These are phyloP conservation scores for Simplicillium aogashimaense DNA, from an alignment of 2,329 filamentous ascomycete species.

Conservation along the genomic window DNA sequence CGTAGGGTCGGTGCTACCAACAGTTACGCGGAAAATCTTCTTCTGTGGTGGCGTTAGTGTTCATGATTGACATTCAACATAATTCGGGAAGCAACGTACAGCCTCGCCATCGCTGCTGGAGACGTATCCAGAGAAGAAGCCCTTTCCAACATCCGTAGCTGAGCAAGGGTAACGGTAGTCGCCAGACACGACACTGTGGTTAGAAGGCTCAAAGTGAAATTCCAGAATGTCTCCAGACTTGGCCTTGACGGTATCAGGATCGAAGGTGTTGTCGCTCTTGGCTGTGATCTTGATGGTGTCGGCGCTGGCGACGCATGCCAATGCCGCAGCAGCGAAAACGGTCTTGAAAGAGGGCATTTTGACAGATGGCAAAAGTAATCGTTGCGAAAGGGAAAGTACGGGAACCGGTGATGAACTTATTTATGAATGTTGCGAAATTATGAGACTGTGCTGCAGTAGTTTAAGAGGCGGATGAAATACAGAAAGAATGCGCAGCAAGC, in stretches of 20 bases:
- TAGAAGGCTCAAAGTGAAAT: constrained; percentile 24
- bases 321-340: constrained; percentile 12
- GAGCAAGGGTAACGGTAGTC: constrained; percentile 24
- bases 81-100: constrained; percentile 13
- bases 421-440: no score
- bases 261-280: constrained; percentile 20
- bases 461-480: no score
- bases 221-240: constrained; percentile 23
- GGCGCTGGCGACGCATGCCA: constrained; percentile 16
- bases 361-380: no score
- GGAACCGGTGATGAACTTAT: no score
- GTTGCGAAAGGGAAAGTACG: no score
- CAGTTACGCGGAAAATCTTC: constrained; percentile 22
- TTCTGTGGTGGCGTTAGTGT: constrained; percentile 12
- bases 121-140: constrained; percentile 28
- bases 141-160: constrained; percentile 18
- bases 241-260: constrained; percentile 20
- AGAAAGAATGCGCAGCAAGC: no score
- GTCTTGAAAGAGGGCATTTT: constrained; percentile 19
- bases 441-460: no score
- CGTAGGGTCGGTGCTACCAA: constrained; percentile 21
- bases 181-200: constrained; percentile 27
- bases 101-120: constrained; percentile 15
- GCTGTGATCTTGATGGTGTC: constrained; percentile 24
- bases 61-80: background rate